Conservation (phyloP, 352 stramenopile genomes). For the Globisporangium alternatum region DNA sequence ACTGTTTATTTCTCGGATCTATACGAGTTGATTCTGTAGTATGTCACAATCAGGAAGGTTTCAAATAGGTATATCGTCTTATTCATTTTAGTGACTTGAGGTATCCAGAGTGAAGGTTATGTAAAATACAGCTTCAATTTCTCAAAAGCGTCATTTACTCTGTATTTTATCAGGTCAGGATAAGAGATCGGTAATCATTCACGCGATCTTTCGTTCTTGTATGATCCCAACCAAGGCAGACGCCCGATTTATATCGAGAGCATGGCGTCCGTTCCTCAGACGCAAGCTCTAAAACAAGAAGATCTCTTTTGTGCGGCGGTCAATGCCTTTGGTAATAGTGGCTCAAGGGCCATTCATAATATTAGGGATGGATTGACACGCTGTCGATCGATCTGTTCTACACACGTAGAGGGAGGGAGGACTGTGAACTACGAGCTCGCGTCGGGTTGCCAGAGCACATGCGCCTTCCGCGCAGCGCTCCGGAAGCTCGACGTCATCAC, state of each 20-base stretch:
- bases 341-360: neutral
- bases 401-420: too few relatives aligned
- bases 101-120: neutral
- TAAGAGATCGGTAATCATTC: neutral
- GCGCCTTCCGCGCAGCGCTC: slow-evolving; percentile 3
- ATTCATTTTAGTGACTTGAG: neutral
- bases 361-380: neutral
- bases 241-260: too few relatives aligned
- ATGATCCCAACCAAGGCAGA: neutral
- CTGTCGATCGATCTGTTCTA: neutral
- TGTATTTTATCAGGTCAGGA: neutral
- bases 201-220: neutral
- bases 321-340: neutral
- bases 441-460: slow-evolving; percentile 9
- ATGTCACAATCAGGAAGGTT: neutral
- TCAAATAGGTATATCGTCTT: too few relatives aligned
- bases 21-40: neutral
- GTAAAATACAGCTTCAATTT: neutral
- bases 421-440: neutral
- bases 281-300: neutral
- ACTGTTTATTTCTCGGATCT: slow-evolving; percentile 2
- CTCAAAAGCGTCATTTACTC: neutral
- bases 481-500: neutral
- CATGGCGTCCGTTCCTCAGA: slow-evolving; percentile 1
- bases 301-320: too few relatives aligned